phyloP scores from a whole-genome alignment of 2,329 filamentous ascomycete species.

The Colletotrichum agaves region DNA sequence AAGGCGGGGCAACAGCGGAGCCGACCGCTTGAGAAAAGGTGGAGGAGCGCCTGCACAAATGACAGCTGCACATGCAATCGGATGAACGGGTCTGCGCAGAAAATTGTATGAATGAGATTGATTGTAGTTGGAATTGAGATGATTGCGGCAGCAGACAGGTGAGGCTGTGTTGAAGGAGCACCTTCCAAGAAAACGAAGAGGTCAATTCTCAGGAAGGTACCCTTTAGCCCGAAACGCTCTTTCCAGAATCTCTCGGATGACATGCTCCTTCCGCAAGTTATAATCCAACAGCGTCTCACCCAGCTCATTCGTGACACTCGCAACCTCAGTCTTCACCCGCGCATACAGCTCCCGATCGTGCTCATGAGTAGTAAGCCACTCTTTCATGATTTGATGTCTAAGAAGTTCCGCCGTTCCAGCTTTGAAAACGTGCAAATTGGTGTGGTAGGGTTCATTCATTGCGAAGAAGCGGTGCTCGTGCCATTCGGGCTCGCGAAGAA shows the following conservation, averaged over 20 bases:
- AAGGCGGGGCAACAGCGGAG: neutral
- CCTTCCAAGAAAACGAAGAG: too few relatives aligned
- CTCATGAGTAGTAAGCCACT: constrained; percentile 53
- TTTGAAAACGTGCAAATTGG: constrained; percentile 62
- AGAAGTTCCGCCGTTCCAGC: constrained; percentile 53
- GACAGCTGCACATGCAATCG: too few relatives aligned
- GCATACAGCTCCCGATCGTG: constrained; percentile 55
- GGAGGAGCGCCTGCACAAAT: too few relatives aligned
- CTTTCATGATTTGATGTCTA: constrained; percentile 56
- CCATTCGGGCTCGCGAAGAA: constrained; percentile 58
- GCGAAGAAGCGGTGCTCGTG: constrained; percentile 60
- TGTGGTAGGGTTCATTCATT: constrained; percentile 46
- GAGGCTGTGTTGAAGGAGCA: too few relatives aligned
- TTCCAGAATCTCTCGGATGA: constrained; percentile 52
- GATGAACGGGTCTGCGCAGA: too few relatives aligned
- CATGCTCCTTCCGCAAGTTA: constrained; percentile 53
- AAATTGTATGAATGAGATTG: too few relatives aligned
- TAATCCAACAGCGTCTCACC: constrained; percentile 52
- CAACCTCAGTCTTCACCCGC: constrained; percentile 50
- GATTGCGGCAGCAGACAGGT: too few relatives aligned
- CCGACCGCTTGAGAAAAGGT: too few relatives aligned
- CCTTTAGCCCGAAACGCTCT: constrained; percentile 46
- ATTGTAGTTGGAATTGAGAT: too few relatives aligned
- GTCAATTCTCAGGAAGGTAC: constrained; percentile 7
- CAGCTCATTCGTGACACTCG: constrained; percentile 42